Evolutionary conservation across 1,284 basidiomycete genomes (phyloP).

Genomic region (Puccinia coronata): DNA sequence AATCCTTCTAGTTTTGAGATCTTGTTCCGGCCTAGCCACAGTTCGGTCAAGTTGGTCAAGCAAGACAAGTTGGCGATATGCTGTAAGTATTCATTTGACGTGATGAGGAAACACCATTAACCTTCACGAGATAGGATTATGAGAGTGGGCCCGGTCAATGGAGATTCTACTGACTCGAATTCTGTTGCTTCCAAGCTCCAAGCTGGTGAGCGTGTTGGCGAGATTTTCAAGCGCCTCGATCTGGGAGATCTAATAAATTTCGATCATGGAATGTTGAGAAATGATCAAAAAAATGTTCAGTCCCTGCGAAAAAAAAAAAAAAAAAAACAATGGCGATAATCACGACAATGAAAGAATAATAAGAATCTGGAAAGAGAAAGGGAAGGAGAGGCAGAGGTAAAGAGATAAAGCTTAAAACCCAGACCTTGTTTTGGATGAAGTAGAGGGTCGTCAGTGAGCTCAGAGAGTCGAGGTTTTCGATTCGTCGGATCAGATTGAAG

Average conservation of each 20-base stretch:
- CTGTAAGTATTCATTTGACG: slow-evolving; percentile 21
- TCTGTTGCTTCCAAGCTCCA: slow-evolving; percentile 58
- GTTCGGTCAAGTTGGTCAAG: slow-evolving; percentile 56
- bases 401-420: slow-evolving; percentile 22
- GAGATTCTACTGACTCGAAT: slow-evolving; percentile 51
- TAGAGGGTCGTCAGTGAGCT: slow-evolving; percentile 31
- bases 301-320: background rate
- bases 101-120: background rate
- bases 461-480: slow-evolving; percentile 47
- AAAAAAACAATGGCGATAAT: too few relatives aligned
- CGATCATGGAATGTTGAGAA: slow-evolving; percentile 57
- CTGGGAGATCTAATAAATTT: slow-evolving; percentile 57
- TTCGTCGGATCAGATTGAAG: slow-evolving; percentile 58
- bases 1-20: slow-evolving; percentile 56
- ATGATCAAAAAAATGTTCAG: slow-evolving; percentile 29
- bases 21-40: slow-evolving; percentile 60
- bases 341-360: too few relatives aligned
- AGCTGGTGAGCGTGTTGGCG: slow-evolving; percentile 53
- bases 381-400: too few relatives aligned
- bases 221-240: slow-evolving; percentile 56
- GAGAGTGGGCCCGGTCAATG: background rate
- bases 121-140: too few relatives aligned
- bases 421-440: slow-evolving; percentile 44
- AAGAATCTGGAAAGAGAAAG: too few relatives aligned
- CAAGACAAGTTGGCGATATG: slow-evolving; percentile 56